Conservation (phyloP, 345 rosid species). For the Kernera saxatilis region DNA sequence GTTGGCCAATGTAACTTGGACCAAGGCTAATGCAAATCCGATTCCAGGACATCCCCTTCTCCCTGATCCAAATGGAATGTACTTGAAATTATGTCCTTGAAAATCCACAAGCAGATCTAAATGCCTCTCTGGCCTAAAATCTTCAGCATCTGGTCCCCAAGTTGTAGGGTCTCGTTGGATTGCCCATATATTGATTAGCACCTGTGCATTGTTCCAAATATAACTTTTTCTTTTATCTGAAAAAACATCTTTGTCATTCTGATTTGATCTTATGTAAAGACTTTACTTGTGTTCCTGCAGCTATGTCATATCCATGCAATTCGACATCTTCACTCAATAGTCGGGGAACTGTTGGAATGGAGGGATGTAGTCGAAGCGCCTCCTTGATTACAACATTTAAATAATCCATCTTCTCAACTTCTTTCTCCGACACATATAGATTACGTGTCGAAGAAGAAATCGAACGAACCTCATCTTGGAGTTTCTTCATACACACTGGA, state of each 20-base stretch:
- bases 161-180: constrained; percentile 7
- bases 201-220: background rate
- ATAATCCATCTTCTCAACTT: background rate
- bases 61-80: constrained; percentile 18
- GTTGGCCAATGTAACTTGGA: background rate
- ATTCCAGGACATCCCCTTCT: constrained; percentile 18
- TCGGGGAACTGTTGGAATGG: constrained; percentile 18
- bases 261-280: too few species aligned
- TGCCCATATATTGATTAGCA: constrained; percentile 27
- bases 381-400: constrained; percentile 18
- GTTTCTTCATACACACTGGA: constrained; percentile 1
- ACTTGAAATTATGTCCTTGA: constrained; percentile 15
- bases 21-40: background rate
- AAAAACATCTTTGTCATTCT: too few species aligned
- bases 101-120: constrained; percentile 5
- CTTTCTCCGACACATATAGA: background rate
- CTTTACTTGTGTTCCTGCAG: constrained; percentile 9
- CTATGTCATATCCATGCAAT: constrained; percentile 21
- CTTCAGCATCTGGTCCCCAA: constrained; percentile 21
- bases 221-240: too few species aligned
- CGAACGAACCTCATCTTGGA: background rate
- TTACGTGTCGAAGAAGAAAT: background rate
- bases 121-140: constrained; percentile 21
- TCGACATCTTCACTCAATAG: constrained; percentile 4
- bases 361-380: constrained; percentile 15